Evolutionary conservation across 768 basidiomycete species (phyloP), one percentile per base, ranked within the genome.

Genomic region (Neoboletus brunneissimus): DNA sequence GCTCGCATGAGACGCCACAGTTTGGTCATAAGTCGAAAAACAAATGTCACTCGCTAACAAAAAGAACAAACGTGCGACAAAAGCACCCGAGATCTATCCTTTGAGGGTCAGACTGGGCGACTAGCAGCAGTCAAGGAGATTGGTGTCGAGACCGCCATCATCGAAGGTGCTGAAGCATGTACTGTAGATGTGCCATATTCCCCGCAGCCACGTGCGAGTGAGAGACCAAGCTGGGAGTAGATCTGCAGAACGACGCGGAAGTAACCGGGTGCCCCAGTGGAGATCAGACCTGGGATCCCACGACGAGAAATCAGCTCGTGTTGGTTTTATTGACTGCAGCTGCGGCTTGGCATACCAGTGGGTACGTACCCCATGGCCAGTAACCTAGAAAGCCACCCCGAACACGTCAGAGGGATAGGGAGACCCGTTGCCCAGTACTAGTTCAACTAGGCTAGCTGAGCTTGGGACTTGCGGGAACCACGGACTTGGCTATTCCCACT

Each of bases 71-170:
- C 34, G 12, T 46, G 56, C 10, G 43, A 55, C 53, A 61, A 62
- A 40, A 53, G 37, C 42, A 37, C n/a, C 65, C 64, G 56, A 57
- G 56, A 55, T 64, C 49, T 35, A 49, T 29, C 20, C 35, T 52
- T 41, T 29, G 43, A 48, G 49, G 44, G 54, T n/a, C 22, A 7
- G 18, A 41, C 27, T 22, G 41, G 38, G 34, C 11, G 38, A 48
- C 31, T 5, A 31, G 25, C 12, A 32, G 13, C 1, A 37, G 37
- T 1, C 5, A 46, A 23, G 34, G 51, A 53, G 51, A 60, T 51
- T 23, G n/a, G 38, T 59, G 29, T 53, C 4, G 32, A 55, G 54
- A 64, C 60, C 51, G 50, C 43, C 27, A 25, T 38, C 42, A 18
- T 46, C 27, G 3, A 37, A n/a, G 16, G 54, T 22, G 18, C 2